phyloP scores from a whole-genome alignment of 2,329 filamentous ascomycete species.

The Fusarium succisae region DNA sequence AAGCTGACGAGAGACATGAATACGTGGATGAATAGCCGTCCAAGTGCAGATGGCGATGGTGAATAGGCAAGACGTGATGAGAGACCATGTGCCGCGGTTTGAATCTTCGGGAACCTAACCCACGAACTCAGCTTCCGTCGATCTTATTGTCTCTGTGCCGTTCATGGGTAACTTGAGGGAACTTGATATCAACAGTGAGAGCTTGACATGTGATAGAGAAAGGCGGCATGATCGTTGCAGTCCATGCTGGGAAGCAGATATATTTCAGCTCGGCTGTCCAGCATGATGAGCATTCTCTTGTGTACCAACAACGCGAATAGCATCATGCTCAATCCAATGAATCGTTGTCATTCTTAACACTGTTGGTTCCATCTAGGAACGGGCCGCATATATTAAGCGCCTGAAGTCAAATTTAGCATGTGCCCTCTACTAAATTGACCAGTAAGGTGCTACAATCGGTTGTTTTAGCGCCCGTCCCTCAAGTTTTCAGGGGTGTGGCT shows the following conservation, averaged over 20 bases:
- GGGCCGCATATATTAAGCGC: not conserved
- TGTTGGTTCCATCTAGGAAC: not conserved
- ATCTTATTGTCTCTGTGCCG: not conserved
- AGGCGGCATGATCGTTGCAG: not conserved
- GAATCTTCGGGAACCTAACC: not conserved
- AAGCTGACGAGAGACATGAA: not conserved
- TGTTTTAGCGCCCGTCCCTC: not conserved
- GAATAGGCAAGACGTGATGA: slow-evolving; percentile 1
- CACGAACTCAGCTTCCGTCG: not conserved
- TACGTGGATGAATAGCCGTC: not conserved
- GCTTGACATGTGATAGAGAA: not conserved
- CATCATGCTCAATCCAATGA: not conserved
- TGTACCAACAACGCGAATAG: not conserved
- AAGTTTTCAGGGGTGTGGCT: not conserved
- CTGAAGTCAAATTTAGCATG: not conserved
- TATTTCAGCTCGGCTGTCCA: not conserved
- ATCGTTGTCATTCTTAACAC: not conserved
- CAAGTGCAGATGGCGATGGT: slow-evolving; percentile 7
- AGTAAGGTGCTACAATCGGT: not conserved
- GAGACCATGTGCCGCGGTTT: not conserved
- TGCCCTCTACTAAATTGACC: not conserved
- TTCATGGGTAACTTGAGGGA: not conserved
- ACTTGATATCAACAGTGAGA: not conserved
- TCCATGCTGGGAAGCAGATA: not conserved
- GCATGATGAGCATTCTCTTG: not conserved